Evolutionary conservation across 352 stramenopile species (phyloP).

Genomic region (Thalassiosira exigua): DNA sequence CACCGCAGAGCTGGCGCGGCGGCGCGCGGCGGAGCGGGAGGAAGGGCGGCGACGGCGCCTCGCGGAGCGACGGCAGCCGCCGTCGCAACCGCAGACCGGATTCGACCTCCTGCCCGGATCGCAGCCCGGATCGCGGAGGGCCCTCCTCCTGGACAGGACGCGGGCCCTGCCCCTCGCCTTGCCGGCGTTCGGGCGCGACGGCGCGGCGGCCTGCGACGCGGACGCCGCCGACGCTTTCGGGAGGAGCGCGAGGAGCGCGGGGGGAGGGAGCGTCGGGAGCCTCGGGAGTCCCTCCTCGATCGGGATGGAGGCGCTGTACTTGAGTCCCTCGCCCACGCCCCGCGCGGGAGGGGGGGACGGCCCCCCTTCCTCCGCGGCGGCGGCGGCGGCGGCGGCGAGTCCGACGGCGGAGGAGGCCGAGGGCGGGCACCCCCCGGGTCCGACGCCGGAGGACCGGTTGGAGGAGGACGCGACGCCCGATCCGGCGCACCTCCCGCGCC

Average conservation of each 20-base stretch:
- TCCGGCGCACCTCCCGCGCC: conserved; percentile 23
- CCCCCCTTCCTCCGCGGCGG: background rate
- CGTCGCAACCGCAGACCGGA: background rate
- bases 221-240: no score
- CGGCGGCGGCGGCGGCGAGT: background rate
- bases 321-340: conserved; percentile 36
- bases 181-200: no score
- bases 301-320: conserved; percentile 62
- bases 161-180: conserved; percentile 11
- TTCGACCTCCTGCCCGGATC: conserved; percentile 2
- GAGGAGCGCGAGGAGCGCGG: no score
- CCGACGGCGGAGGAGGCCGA: background rate
- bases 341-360: background rate
- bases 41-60: no score
- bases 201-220: no score
- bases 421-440: no score
- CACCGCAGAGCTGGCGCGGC: conserved; percentile 17
- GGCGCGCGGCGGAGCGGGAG: background rate
- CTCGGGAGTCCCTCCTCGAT: conserved; percentile 53
- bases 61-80: background rate
- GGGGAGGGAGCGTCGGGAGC: no score
- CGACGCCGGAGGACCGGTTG: no score
- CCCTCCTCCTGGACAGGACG: conserved; percentile 53
- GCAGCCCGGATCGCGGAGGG: conserved; percentile 2
- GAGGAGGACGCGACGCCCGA: no score